Evolutionary conservation across 345 rosid species (phyloP).

Genomic region (Eucalyptus regnans): DNA sequence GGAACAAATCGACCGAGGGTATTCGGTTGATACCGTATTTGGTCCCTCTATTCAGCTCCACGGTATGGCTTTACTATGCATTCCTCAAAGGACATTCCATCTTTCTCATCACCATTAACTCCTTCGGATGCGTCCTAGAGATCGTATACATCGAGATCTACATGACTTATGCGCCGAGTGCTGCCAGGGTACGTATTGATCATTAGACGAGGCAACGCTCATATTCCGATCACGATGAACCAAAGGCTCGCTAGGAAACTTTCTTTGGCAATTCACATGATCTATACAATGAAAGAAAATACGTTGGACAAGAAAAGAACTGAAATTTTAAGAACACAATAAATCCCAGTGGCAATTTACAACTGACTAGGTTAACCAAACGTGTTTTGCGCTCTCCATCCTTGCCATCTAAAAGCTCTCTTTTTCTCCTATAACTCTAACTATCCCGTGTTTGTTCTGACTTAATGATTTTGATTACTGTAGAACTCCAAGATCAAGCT

Average conservation of each 20-base stretch:
- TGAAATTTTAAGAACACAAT: not conserved
- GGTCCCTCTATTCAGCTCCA: slow-evolving; percentile 78
- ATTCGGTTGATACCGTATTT: slow-evolving; percentile 73
- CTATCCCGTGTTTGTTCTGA: not conserved
- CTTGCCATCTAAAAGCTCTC: not conserved
- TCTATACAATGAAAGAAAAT: not conserved
- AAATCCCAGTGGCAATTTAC: not conserved
- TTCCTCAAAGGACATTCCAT: slow-evolving; percentile 36
- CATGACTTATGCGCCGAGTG: slow-evolving; percentile 39
- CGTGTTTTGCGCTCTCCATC: not conserved
- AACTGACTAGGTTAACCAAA: not conserved
- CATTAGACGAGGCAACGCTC: not conserved
- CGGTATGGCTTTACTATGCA: slow-evolving; percentile 92
- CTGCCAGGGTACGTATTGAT: slow-evolving; percentile 23
- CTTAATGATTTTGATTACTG: not conserved
- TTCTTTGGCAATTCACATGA: not conserved
- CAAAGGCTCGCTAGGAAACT: not conserved
- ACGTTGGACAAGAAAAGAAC: not conserved
- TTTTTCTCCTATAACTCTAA: not conserved
- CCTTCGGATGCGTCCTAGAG: slow-evolving; percentile 67
- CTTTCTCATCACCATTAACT: slow-evolving; percentile 78
- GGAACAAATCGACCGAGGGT: slow-evolving; percentile 60
- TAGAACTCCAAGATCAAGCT: slow-evolving; percentile 52
- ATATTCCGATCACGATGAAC: not conserved
- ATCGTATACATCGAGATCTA: slow-evolving; percentile 49